These are phyloP conservation scores for Chytridium lagenaria DNA, from an alignment of 371 early-diverging fungal species.

Conservation along the genomic window DNA sequence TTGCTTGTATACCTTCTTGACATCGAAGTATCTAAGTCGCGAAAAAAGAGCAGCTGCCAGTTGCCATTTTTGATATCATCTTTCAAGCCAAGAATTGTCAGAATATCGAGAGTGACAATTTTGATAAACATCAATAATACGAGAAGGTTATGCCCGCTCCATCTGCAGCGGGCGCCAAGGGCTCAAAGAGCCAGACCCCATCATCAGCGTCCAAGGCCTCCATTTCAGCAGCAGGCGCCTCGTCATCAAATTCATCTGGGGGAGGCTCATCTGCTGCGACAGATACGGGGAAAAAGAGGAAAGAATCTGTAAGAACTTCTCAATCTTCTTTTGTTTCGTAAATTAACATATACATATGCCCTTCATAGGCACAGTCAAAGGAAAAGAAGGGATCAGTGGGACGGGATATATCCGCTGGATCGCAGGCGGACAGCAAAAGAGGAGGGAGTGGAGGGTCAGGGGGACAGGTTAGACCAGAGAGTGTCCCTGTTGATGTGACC, in stretches of 20 bases:
- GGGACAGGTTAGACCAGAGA: background rate
- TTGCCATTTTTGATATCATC: no score
- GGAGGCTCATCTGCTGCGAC: background rate
- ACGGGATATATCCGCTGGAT: background rate
- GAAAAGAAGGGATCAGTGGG: background rate
- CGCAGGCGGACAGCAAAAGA: background rate
- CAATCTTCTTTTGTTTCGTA: background rate
- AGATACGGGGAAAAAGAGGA: conserved; percentile 1
- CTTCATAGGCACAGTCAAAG: conserved; percentile 1
- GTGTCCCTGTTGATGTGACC: background rate
- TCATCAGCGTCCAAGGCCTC: conserved; percentile 14
- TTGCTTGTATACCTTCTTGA: no score
- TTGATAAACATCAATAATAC: no score
- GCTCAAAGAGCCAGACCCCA: no score
- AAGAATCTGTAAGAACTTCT: conserved; percentile 13
- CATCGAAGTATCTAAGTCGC: no score
- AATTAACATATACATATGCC: background rate
- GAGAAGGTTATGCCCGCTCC: no score
- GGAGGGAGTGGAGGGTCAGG: background rate
- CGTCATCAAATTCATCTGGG: background rate
- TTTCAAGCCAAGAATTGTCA: no score
- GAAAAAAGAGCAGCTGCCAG: no score
- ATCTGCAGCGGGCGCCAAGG: no score
- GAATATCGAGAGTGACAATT: no score
- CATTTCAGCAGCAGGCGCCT: background rate